These are phyloP conservation scores for Oryza coarctata DNA, from an alignment of 176 grass and related monocot species.

Conservation along the genomic window DNA sequence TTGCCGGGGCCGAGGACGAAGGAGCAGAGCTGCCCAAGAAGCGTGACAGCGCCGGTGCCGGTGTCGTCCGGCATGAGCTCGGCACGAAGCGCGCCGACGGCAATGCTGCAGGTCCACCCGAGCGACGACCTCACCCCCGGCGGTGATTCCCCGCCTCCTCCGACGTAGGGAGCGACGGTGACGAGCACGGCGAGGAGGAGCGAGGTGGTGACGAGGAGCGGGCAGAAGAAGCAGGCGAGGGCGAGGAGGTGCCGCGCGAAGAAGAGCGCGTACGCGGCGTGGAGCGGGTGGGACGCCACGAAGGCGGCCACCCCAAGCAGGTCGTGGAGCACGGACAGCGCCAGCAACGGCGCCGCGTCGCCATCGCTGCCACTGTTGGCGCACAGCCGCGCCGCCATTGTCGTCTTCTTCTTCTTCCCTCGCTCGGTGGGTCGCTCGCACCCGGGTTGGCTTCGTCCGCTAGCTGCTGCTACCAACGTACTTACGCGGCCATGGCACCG, in stretches of 20 bases:
- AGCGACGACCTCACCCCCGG: constrained; percentile 35
- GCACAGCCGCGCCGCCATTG: constrained; percentile 38
- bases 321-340: constrained; percentile 47
- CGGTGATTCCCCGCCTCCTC: background rate
- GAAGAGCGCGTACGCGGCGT: constrained; percentile 74
- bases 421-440: background rate
- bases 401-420: background rate
- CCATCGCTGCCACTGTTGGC: background rate
- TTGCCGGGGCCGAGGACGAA: constrained; percentile 44
- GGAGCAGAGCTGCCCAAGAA: constrained; percentile 56
- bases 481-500: constrained; percentile 10
- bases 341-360: constrained; percentile 24
- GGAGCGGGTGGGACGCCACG: constrained; percentile 66
- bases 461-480: constrained; percentile 10
- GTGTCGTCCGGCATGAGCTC: constrained; percentile 11
- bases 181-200: constrained; percentile 58
- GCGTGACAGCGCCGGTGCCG: background rate
- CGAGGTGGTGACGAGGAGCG: constrained; percentile 73
- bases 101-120: constrained; percentile 61
- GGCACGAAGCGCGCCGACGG: constrained; percentile 52
- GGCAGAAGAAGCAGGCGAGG: constrained; percentile 60
- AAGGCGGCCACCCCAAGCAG: constrained; percentile 48
- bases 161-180: constrained; percentile 46
- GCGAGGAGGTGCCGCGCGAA: constrained; percentile 58
- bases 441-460: constrained; percentile 23